These are phyloP conservation scores for Handroanthus guayacan DNA, from an alignment of 257 asterid species.

Conservation along the genomic window DNA sequence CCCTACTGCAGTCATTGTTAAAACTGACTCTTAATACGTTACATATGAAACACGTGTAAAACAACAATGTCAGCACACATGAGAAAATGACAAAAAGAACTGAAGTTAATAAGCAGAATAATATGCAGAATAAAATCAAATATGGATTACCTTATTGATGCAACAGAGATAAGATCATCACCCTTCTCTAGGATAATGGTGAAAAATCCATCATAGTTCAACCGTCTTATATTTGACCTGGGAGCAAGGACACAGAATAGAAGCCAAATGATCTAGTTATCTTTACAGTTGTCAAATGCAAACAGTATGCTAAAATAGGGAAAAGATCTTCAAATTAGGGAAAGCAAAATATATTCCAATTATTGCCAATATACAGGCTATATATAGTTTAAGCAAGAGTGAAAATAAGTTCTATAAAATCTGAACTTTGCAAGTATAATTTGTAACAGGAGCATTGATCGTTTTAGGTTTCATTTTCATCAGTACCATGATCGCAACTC, in stretches of 20 bases:
- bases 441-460: background rate
- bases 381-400: slow-evolving; percentile 28
- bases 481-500: background rate
- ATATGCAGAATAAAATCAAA: slow-evolving; percentile 21
- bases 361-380: slow-evolving; percentile 7
- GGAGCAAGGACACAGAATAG: slow-evolving; percentile 27
- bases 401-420: slow-evolving; percentile 10
- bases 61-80: slow-evolving; percentile 22
- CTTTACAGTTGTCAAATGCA: slow-evolving; percentile 11
- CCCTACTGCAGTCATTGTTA: slow-evolving; percentile 11
- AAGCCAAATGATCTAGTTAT: slow-evolving; percentile 31
- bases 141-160: slow-evolving; percentile 79
- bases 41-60: slow-evolving; percentile 19
- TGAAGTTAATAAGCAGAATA: slow-evolving; percentile 7
- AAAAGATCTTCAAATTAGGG: slow-evolving; percentile 15
- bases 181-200: slow-evolving; percentile 86
- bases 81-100: background rate
- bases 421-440: slow-evolving; percentile 13
- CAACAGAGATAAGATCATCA: slow-evolving; percentile 80
- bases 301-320: background rate
- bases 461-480: no score
- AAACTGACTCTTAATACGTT: slow-evolving; percentile 20
- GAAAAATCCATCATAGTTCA: slow-evolving; percentile 77
- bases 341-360: background rate
- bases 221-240: slow-evolving; percentile 92